Percentiles rank a stretch among this genome's conserved stretches.
Conservation (phyloP, 139 green algal species). For the Raphidocelis subcapitata region DNA sequence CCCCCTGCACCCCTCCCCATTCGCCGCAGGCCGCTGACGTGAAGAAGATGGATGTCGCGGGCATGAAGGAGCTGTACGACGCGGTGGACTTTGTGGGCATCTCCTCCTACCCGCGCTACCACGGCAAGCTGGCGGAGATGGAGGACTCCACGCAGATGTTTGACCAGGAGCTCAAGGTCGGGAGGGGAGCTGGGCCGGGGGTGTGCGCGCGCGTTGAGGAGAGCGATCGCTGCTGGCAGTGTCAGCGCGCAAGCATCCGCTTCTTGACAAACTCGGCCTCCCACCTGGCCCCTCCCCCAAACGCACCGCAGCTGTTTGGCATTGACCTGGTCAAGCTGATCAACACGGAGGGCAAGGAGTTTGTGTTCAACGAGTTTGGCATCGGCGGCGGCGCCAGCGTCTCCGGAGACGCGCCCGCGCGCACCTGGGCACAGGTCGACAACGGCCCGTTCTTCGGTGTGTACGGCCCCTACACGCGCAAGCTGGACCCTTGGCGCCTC, state of each 20-base stretch:
- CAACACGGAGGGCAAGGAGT: conserved; percentile 4
- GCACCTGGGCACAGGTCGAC: conserved; percentile 30
- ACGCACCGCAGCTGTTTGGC: conserved; percentile 21
- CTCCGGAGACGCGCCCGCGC: conserved; percentile 27
- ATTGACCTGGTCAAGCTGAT: conserved; percentile 17
- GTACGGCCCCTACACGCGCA: conserved; percentile 31
- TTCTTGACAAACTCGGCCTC: too few relatives aligned
- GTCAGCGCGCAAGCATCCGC: too few relatives aligned
- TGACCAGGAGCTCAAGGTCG: conserved; percentile 17
- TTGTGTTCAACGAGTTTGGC: conserved; percentile 52
- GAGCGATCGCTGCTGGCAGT: too few relatives aligned
- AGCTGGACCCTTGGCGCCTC: conserved; percentile 23
- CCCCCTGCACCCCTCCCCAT: too few relatives aligned
- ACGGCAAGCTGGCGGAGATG: conserved; percentile 22
- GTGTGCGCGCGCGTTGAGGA: too few relatives aligned
- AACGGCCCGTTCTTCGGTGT: conserved; percentile 47
- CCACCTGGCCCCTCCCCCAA: too few relatives aligned
- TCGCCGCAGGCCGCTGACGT: background rate
- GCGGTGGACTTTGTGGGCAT: conserved; percentile 45
- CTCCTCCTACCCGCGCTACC: conserved; percentile 33
- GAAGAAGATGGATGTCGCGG: background rate
- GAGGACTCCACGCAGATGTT: conserved; percentile 22
- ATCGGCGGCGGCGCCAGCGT: conserved; percentile 38
- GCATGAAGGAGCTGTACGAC: conserved; percentile 26
- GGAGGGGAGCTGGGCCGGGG: conserved; percentile 1